Base-by-base conservation (phyloP, 2,329 filamentous ascomycete species). In the Monilinia polystroma region DNA sequence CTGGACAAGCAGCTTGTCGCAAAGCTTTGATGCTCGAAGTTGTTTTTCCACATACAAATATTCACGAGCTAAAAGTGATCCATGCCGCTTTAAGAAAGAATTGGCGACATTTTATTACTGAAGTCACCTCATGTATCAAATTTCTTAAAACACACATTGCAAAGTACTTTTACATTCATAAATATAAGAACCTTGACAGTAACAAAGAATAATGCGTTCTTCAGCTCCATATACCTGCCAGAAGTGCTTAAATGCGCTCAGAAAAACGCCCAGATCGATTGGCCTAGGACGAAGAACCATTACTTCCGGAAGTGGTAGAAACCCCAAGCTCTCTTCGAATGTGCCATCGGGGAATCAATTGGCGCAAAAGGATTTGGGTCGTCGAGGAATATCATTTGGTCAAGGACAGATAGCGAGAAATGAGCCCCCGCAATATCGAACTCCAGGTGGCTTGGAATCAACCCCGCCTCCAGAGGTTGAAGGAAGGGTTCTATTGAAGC, bases 401-500 rank as follows among this genome's bases (percentile, higher is more conserved):
- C 66, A 69, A 68, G 73, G 70, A n/a, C 71, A 73, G 29, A 69
- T 63, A 29, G 67, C 69, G 41, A 75, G 72, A 68, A 71, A 71
- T 69, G 72, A 73, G 45, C 69, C 72, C 29, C 64, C 68, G 23
- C 71, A 73, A 47, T 72, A 65, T 63, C 68, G 63, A 64, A 72
- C 57, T 66, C 70, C 73, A 57, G 64, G 63, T 53, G 72, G 71
- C 26, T 55, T 72, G 38, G 67, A 68, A 55, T 70, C 70, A 57
- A 73, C 70, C 32, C 66, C 70, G 47, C 56, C 67, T 43, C 67
- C 72, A 7, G 66, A 72, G 47, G 70, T 68, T 8, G 70, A 73
- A 51, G 71, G 66, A 45, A 69, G 73, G 70, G 72, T 72, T 64
- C 66, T 77, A 26, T 66, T 77, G 51, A 71, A 73, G 70, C 84